Conservation (phyloP, 306 rosid species). For the Lablab purpureus region DNA sequence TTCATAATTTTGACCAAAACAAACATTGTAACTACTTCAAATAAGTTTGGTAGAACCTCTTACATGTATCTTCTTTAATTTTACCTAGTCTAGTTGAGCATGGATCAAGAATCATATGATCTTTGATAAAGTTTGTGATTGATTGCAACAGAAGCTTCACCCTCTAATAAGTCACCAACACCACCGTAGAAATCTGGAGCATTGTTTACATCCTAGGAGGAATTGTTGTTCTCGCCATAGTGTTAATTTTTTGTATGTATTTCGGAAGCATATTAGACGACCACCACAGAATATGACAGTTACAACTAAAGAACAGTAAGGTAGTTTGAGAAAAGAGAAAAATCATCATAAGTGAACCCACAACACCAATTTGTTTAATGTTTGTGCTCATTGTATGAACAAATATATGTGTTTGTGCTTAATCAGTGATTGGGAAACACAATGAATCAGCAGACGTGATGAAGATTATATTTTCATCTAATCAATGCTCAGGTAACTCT, state of each 20-base stretch:
- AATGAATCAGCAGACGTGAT: slow-evolving; percentile 47
- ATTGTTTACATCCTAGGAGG: slow-evolving; percentile 69
- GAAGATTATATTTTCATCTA: slow-evolving; percentile 50
- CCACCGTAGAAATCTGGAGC: background rate
- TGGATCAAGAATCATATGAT: background rate
- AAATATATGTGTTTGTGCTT: background rate
- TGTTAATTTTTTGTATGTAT: slow-evolving; percentile 52
- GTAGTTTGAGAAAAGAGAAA: slow-evolving; percentile 22
- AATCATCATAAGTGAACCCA: background rate
- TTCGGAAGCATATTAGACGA: slow-evolving; percentile 53
- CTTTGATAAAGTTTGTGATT: background rate
- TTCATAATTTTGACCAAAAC: background rate
- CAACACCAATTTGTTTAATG: background rate
- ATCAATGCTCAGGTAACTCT: slow-evolving; percentile 55
- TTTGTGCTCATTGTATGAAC: background rate
- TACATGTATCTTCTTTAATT: background rate
- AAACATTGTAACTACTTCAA: background rate
- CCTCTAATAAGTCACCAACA: background rate
- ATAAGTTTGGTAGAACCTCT: background rate
- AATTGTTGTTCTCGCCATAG: slow-evolving; percentile 50
- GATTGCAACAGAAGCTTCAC: slow-evolving; percentile 38
- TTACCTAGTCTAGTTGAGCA: background rate
- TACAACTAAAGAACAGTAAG: slow-evolving; percentile 42
- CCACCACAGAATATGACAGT: slow-evolving; percentile 26
- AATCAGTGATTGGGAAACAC: slow-evolving; percentile 36